These are phyloP conservation scores for Blastocystis sp. DNA, from an alignment of 352 stramenopile genomes.

Conservation along the genomic window DNA sequence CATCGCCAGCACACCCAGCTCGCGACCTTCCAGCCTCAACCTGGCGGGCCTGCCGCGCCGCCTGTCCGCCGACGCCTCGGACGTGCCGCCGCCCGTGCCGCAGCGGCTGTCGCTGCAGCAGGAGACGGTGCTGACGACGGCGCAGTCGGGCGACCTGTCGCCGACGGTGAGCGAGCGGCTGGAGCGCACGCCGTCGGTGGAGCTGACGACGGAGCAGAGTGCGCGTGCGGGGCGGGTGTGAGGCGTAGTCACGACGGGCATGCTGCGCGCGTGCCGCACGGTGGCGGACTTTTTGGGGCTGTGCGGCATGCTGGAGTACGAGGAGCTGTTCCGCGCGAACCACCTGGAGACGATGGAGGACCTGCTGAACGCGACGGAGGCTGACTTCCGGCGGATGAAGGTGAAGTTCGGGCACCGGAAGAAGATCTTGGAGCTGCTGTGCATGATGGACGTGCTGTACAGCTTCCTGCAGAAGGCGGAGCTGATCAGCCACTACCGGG, in stretches of 20 bases:
- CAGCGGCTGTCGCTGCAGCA: no score
- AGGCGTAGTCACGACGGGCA: no score
- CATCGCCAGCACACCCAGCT: neutral
- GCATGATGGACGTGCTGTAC: conserved; percentile 3
- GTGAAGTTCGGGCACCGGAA: conserved; percentile 42
- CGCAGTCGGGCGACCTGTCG: no score
- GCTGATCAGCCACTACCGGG: neutral
- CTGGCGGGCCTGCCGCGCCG: no score
- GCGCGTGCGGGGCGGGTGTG: neutral
- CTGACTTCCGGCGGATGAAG: neutral
- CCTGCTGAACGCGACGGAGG: neutral
- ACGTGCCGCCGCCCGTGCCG: no score
- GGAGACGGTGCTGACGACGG: no score
- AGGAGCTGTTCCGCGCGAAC: neutral
- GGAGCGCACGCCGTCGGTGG: no score
- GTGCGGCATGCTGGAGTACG: neutral
- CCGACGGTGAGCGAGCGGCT: no score
- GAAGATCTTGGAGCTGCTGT: conserved; percentile 12
- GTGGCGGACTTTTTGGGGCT: neutral
- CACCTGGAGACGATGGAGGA: neutral
- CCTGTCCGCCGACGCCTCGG: no score
- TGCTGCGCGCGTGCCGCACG: neutral
- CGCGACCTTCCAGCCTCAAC: no score
- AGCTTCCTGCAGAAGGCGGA: neutral
- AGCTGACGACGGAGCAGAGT: neutral